Evolutionary conservation across 2,329 filamentous ascomycete genomes (phyloP), one percentile per base, ranked within the genome.

Genomic region (Immersiporthe knoxdaviesiana): DNA sequence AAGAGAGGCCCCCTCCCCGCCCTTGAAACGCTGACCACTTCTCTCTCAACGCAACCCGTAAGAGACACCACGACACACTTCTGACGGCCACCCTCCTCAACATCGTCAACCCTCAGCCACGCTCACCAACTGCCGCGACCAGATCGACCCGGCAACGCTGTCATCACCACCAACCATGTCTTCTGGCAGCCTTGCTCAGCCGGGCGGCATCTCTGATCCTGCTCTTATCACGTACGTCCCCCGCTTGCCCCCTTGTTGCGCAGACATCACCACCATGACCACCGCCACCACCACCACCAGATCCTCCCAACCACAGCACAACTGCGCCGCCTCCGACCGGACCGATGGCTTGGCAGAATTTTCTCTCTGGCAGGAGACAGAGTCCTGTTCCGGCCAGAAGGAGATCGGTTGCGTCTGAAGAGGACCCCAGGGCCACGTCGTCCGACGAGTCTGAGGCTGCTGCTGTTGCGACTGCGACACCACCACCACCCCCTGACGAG

Each of bases 151-250:
- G 54, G 60, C 14, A 68, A 68, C 24, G 61, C 61, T 32, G 18
- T 39, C 24, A 21, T 52, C 35, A 32, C 44, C 54, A 56, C 44
- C 54, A 56, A 70, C 47, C 30, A 71, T 71, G 69, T 69, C 69
- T 69, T 69, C 69, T 67, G 69, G 69, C 63, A 69, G 61, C 61
- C 65, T 71, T 30, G 30, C 69, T 32, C 69, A 71, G 61, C 79
- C 80, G 79, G 88, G 87, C 74, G 88, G 88, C 76, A 90, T 90
- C 79, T 89, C 88, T 72, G 88, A 90, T 82, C 88, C 88, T 74
- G 85, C 87, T 76, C 85, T 90, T 75, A 90, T 90, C 81, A 88
- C 88, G 88, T 90, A 78, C 72, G 83, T 79, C 70, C 64, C 70
- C n/a, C n/a, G n/a, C n/a, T n/a, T 72, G 35, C 60, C 58, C 58